Evolutionary conservation across 176 grass and related monocot species (phyloP).

Genomic region (Thalia dealbata): DNA sequence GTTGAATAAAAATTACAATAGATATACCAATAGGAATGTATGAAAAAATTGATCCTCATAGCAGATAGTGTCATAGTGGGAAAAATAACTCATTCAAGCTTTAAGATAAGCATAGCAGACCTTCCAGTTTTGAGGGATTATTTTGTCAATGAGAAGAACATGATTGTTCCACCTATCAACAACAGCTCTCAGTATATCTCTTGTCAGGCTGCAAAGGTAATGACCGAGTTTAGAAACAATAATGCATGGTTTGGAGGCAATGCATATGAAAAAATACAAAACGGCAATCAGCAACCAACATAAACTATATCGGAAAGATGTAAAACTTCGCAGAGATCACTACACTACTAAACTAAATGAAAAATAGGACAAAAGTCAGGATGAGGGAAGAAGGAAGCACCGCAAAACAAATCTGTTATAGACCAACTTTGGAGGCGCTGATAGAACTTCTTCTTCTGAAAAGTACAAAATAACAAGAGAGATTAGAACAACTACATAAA

Average conservation of each 20-base stretch:
- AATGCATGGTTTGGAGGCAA: background rate
- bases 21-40: background rate
- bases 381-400: constrained; percentile 32
- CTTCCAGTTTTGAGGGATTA: constrained; percentile 94
- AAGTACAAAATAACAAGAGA: constrained; percentile 8
- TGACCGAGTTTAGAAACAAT: background rate
- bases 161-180: constrained; percentile 70
- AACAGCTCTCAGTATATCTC: constrained; percentile 70
- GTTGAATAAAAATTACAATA: background rate
- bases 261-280: background rate
- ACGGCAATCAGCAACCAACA: background rate
- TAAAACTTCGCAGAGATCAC: background rate
- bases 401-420: constrained; percentile 81
- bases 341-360: background rate
- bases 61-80: background rate
- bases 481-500: background rate
- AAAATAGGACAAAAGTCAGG: background rate
- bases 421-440: constrained; percentile 88
- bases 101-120: constrained; percentile 26
- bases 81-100: constrained; percentile 6
- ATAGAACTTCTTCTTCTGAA: constrained; percentile 87
- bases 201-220: constrained; percentile 45
- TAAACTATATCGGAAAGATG: background rate
- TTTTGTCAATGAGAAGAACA: constrained; percentile 68
- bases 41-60: background rate